A percentile compares a stretch with the other conserved stretches of the same genome.
Evolutionary conservation across 352 stramenopile species (phyloP).

Genomic region (Peronospora belbahrii): DNA sequence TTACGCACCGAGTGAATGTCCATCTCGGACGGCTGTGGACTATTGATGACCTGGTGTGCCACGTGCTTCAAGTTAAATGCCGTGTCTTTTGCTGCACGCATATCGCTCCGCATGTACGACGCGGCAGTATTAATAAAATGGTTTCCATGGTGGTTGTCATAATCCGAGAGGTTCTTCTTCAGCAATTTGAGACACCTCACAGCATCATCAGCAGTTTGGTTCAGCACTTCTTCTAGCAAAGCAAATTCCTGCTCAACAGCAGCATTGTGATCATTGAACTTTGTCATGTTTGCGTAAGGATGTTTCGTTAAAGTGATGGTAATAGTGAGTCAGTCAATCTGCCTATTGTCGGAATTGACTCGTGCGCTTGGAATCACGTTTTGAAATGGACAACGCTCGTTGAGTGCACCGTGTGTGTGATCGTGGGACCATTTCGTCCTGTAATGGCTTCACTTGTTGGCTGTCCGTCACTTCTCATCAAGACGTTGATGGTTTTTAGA

Average conservation of each 20-base stretch:
- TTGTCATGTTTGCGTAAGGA: no score
- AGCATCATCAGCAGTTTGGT: conserved; percentile 15
- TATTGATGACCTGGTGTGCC: conserved; percentile 13
- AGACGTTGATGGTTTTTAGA: no score
- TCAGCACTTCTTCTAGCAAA: conserved; percentile 13
- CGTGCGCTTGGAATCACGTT: conserved; percentile 4
- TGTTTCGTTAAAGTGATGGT: no score
- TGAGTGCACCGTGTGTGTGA: no score
- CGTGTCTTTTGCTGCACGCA: conserved; percentile 17
- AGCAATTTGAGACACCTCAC: conserved; percentile 13
- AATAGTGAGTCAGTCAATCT: neutral
- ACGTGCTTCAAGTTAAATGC: conserved; percentile 14
- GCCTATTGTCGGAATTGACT: neutral
- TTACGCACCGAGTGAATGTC: conserved; percentile 10
- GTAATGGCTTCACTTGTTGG: no score
- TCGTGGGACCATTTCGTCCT: no score
- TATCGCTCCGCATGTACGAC: conserved; percentile 13
- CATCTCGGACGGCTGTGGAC: conserved; percentile 7
- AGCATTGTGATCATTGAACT: conserved; percentile 5
- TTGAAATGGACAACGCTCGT: no score
- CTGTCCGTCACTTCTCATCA: no score
- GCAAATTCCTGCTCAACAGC: conserved; percentile 8
- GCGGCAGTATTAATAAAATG: conserved; percentile 18
- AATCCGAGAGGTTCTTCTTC: conserved; percentile 18
- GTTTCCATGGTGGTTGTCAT: conserved; percentile 13